phyloP scores from a whole-genome alignment of 176 grass and related monocot species.

The Puccinellia tenuiflora region DNA sequence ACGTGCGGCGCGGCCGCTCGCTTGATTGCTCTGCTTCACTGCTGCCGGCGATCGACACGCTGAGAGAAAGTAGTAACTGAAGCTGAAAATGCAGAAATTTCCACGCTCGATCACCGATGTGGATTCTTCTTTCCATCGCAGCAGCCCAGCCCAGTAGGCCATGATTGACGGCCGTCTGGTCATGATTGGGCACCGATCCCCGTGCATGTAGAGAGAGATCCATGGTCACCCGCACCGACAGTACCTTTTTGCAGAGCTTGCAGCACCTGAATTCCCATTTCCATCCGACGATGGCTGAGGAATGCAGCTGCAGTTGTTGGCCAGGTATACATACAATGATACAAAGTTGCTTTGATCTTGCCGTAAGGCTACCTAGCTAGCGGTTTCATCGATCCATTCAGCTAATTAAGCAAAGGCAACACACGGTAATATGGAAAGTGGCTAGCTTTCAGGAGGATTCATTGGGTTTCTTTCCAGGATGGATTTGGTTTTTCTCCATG shows the following conservation, averaged over 20 bases:
- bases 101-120: not conserved
- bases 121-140: not conserved
- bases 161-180: not conserved
- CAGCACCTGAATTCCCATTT: not conserved
- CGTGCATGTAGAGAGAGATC: not conserved
- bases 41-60: not conserved
- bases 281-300: not conserved
- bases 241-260: not conserved
- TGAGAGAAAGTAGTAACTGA: not conserved
- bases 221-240: not conserved
- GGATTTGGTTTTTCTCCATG: not conserved
- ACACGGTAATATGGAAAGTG: not conserved
- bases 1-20: not conserved
- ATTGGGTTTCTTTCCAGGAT: not conserved
- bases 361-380: not conserved
- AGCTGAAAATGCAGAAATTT: not conserved
- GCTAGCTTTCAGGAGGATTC: not conserved
- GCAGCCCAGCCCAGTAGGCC: not conserved
- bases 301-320: not conserved
- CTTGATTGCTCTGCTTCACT: not conserved
- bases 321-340: not conserved
- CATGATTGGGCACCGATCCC: constrained; percentile 2
- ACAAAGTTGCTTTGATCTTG: not conserved
- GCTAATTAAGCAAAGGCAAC: not conserved
- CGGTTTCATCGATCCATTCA: not conserved